Conservation (phyloP, 208 protist genomes). For the Trypanosoma theileri region DNA sequence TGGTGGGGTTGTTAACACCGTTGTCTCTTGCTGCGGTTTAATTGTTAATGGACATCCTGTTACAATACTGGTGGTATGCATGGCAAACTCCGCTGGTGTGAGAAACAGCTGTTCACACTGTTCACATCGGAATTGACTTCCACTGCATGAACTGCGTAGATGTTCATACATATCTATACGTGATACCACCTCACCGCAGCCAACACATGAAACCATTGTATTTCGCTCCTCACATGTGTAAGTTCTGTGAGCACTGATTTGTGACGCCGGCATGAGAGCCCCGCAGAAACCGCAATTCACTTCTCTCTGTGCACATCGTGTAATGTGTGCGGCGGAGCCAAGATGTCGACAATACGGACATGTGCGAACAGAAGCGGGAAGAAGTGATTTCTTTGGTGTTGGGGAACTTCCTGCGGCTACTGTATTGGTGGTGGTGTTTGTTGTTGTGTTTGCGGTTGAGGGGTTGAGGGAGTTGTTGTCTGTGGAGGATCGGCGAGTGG, state of each 20-base stretch:
- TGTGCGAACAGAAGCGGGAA: constrained; percentile 4
- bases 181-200: not conserved
- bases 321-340: constrained; percentile 16
- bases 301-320: constrained; percentile 4
- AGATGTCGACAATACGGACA: constrained; percentile 24
- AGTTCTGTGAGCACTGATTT: not conserved
- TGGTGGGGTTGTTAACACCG: not conserved
- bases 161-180: not conserved
- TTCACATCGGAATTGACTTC: not conserved
- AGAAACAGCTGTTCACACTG: not conserved
- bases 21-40: not conserved
- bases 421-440: not conserved
- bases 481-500: no score
- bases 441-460: not conserved
- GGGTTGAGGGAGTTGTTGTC: no score
- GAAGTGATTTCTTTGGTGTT: not conserved
- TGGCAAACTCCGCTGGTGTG: constrained; percentile 11
- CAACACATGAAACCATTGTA: not conserved
- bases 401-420: not conserved
- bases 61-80: not conserved
- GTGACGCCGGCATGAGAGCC: not conserved
- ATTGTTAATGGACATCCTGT: not conserved
- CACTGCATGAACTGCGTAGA: not conserved
- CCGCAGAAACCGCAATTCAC: constrained; percentile 13
- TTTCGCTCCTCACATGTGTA: not conserved